Percentiles rank a stretch among this genome's conserved stretches.
Evolutionary conservation across 371 early-diverging fungal genomes (phyloP).

Genomic region (Mucor circinelloides): DNA sequence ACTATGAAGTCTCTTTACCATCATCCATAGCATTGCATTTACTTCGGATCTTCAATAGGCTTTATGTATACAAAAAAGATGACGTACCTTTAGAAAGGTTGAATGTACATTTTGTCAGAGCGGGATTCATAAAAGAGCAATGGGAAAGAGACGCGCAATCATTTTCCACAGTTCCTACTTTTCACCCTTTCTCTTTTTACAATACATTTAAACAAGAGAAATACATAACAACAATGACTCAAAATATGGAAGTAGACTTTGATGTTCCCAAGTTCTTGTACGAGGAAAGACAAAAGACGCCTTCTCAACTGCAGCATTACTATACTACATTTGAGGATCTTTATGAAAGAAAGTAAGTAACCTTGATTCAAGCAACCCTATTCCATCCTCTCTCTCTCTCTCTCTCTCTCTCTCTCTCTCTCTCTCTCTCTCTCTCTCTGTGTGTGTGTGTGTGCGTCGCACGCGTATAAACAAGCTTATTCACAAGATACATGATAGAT

Average conservation of each 20-base stretch:
- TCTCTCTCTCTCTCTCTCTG: too few species aligned
- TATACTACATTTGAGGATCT: constrained; percentile 85
- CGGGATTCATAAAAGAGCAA: background rate
- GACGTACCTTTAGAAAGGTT: background rate
- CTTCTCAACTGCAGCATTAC: constrained; percentile 69
- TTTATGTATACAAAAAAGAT: too few species aligned
- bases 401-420: too few species aligned
- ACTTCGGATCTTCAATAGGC: background rate
- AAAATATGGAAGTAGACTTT: constrained; percentile 82
- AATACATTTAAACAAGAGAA: background rate
- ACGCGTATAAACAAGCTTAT: background rate
- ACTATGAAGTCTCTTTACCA: too few species aligned
- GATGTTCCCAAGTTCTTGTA: constrained; percentile 77
- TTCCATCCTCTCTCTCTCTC: too few species aligned
- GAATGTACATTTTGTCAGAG: background rate
- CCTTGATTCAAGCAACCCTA: background rate
- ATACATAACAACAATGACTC: constrained; percentile 33
- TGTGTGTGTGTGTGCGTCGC: too few species aligned
- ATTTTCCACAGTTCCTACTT: background rate
- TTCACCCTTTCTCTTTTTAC: constrained; percentile 8
- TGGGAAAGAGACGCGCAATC: constrained; percentile 10
- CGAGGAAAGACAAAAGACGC: constrained; percentile 68
- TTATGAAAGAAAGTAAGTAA: constrained; percentile 89
- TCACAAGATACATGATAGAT: constrained; percentile 47
- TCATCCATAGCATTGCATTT: too few species aligned